Base-by-base conservation (phyloP, 305 asterid genomes). In the Withania somnifera region DNA sequence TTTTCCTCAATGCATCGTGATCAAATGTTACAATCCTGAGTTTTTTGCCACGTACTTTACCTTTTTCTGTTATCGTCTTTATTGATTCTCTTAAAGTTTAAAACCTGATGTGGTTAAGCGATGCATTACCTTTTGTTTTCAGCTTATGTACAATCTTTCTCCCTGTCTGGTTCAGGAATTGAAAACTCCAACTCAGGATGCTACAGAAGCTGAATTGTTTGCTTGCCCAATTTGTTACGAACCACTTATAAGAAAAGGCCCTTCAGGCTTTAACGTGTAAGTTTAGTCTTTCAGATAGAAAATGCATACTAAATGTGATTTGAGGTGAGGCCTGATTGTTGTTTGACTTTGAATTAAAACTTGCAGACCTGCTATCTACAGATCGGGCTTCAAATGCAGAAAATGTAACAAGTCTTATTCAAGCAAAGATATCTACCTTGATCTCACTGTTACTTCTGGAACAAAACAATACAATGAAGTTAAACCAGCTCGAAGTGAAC, bases 171-270 rank as follows among this genome's bases (percentile, higher is more conserved):
- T 84, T 81, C 86, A 95, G 97, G 97, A 89, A 85, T 85, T 86
- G 57, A 86, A 45, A 57, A 86, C 81, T 75, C 89, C 86, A 76
- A 77, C 81, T 40, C 83, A 81, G 60, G 91, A 85, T 64, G 69
- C 86, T 63, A 86, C 90, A 8, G 85, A 85, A 54, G 86, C 83
- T 40, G 97, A 91, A 78, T 93, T 94, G 83, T 92, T 95, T 85
- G 93, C 98, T 54, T 94, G 98, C 84, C 97, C 99, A 28, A 91
- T 95, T 77, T 94, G 98, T 84, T 94, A 92, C 38, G 98, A 91
- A 80, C 98, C 94, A 42, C 89, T 94, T 68, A 87, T 90, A 79
- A 89, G 97, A 79, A 95, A 91, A 87, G 99, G 99, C 6, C 99
- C 99, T 82, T 75, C 97, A 15, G 99, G 98, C 77, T 95, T 94